Percentiles rank a stretch among this genome's conserved stretches.
Conservation (phyloP, 352 stramenopile species). For the Nothophytophthora sp. region DNA sequence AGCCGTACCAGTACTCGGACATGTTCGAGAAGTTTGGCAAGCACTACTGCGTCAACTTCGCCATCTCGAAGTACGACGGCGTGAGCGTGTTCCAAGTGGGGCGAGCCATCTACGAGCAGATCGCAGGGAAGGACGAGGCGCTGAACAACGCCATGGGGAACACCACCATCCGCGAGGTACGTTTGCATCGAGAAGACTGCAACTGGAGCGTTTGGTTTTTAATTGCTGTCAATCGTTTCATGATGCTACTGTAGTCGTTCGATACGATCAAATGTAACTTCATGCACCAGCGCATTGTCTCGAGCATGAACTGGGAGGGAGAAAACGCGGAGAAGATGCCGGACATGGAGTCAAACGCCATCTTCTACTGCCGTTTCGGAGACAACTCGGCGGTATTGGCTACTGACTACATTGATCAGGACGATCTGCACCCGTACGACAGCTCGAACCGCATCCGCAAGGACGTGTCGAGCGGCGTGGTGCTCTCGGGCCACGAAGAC, state of each 20-base stretch:
- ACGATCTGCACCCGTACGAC: conserved; percentile 70
- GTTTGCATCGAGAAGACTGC: too few relatives aligned
- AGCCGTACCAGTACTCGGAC: conserved; percentile 66
- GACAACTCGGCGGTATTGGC: conserved; percentile 57
- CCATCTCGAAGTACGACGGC: conserved; percentile 68
- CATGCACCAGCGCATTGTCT: conserved; percentile 74
- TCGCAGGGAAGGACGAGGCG: conserved; percentile 54
- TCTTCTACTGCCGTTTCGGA: conserved; percentile 60
- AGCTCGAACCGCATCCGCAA: conserved; percentile 58
- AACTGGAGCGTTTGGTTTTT: not conserved
- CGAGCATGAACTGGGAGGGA: conserved; percentile 44
- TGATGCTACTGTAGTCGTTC: conserved; percentile 53
- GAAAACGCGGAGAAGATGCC: conserved; percentile 37
- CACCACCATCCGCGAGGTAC: conserved; percentile 48
- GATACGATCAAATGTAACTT: conserved; percentile 74
- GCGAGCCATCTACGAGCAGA: conserved; percentile 67
- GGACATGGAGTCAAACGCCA: conserved; percentile 69
- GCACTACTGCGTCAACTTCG: conserved; percentile 72
- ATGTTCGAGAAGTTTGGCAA: conserved; percentile 81
- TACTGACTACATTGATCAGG: conserved; percentile 69
- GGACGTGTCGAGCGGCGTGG: conserved; percentile 65
- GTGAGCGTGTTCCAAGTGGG: conserved; percentile 56
- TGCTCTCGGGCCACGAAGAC: conserved; percentile 53
- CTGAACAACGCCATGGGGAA: conserved; percentile 52
- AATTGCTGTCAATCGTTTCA: not conserved